Evolutionary conservation across 805 yeast species (phyloP).

Genomic region (Clavispora santaluciae): DNA sequence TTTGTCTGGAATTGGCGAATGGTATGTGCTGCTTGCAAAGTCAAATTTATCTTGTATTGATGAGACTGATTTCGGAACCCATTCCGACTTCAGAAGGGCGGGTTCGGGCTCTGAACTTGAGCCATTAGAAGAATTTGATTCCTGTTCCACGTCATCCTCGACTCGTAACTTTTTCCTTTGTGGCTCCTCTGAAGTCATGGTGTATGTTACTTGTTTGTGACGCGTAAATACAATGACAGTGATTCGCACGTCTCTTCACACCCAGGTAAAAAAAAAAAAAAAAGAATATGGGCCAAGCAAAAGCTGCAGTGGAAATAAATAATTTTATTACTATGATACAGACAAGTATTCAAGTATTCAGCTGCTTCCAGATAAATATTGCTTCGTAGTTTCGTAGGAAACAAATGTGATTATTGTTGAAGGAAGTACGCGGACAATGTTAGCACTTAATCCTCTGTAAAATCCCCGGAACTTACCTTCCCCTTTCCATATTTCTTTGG

Average conservation of each 20-base stretch:
- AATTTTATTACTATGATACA: too few relatives aligned
- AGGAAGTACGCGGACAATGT: conserved; percentile 78
- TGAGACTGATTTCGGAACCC: conserved; percentile 34
- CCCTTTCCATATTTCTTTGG: conserved; percentile 32
- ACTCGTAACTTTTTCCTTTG: neutral
- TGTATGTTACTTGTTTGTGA: neutral
- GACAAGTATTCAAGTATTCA: neutral
- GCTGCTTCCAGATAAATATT: conserved; percentile 6
- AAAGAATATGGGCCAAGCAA: too few relatives aligned
- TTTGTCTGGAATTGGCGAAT: conserved; percentile 44
- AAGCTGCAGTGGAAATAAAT: neutral
- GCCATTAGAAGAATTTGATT: neutral
- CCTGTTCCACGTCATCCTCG: neutral
- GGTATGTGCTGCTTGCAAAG: conserved; percentile 44
- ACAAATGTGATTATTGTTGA: conserved; percentile 89
- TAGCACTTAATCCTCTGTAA: conserved; percentile 79
- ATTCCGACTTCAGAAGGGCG: conserved; percentile 5
- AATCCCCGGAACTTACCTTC: conserved; percentile 62
- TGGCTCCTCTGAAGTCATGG: neutral
- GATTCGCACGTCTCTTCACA: too few relatives aligned
- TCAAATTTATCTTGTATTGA: conserved; percentile 21
- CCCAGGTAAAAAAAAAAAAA: too few relatives aligned
- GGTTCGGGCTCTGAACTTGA: neutral
- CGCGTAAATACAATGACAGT: neutral
- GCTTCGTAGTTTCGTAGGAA: conserved; percentile 59